Percentiles rank a stretch among this genome's conserved stretches.
Conservation (phyloP, 768 basidiomycete genomes). For the Chlorophyllum brunneum region DNA sequence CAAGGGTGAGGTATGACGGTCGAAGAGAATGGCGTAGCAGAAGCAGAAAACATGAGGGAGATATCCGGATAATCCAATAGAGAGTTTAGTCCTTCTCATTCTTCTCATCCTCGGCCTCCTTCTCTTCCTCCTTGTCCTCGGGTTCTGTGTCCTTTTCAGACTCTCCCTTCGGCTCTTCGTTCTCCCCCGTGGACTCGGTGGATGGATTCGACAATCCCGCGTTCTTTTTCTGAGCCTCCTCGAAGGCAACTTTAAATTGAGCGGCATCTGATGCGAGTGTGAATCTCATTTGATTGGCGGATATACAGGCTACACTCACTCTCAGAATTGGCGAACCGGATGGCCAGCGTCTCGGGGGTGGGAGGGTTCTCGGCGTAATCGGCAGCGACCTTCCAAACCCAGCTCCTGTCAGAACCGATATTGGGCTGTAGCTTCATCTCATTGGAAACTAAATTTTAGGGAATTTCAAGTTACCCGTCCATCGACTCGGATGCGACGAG, state of each 20-base stretch:
- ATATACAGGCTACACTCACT: constrained; percentile 50
- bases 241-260: constrained; percentile 88
- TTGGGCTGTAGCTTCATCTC: constrained; percentile 97
- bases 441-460: constrained; percentile 52
- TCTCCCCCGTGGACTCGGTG: constrained; percentile 21
- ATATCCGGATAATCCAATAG: not conserved
- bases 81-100: not conserved
- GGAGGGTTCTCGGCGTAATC: constrained; percentile 92
- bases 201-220: constrained; percentile 30
- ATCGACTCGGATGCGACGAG: constrained; percentile 15
- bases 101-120: constrained; percentile 21
- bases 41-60: not conserved
- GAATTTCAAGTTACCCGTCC: not conserved
- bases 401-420: constrained; percentile 97
- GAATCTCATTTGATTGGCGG: not conserved
- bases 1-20: constrained; percentile 7
- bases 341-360: constrained; percentile 92
- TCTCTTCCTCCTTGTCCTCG: constrained; percentile 28
- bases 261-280: constrained; percentile 57
- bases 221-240: constrained; percentile 76
- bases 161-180: constrained; percentile 27
- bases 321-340: constrained; percentile 95
- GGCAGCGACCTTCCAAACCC: constrained; percentile 97
- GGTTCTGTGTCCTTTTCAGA: constrained; percentile 25
- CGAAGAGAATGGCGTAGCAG: not conserved